phyloP scores from a whole-genome alignment of 208 protist genomes.

The Blastocrithidia nonstop region DNA sequence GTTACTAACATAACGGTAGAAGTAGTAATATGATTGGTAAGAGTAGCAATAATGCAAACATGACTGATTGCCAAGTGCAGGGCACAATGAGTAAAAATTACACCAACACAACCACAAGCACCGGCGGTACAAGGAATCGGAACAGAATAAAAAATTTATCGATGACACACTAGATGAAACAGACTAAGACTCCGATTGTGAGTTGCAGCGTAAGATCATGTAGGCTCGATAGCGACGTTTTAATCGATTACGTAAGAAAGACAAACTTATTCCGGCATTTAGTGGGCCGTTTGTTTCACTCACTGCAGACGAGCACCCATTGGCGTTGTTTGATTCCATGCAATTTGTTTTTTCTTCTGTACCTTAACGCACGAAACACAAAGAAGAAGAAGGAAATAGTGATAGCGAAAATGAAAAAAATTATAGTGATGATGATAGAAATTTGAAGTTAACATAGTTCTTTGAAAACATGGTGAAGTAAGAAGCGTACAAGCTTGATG shows the following conservation, averaged over 20 bases:
- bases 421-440: conserved; percentile 5
- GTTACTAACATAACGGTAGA: conserved; percentile 8
- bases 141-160: conserved; percentile 65
- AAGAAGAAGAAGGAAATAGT: conserved; percentile 12
- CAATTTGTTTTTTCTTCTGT: conserved; percentile 33
- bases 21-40: conserved; percentile 11
- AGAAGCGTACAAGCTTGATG: too few relatives aligned
- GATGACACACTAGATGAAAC: conserved; percentile 41
- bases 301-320: conserved; percentile 35
- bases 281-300: conserved; percentile 67
- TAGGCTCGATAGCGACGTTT: conserved; percentile 56
- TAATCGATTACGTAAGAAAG: conserved; percentile 57
- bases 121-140: too few relatives aligned
- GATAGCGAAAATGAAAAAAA: neutral
- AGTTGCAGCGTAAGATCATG: conserved; percentile 52
- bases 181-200: conserved; percentile 52
- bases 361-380: conserved; percentile 17
- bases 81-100: too few relatives aligned
- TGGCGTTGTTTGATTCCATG: conserved; percentile 48
- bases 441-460: too few relatives aligned
- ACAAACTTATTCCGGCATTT: conserved; percentile 65
- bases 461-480: too few relatives aligned
- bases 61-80: neutral
- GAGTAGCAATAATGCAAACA: conserved; percentile 45
- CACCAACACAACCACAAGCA: too few relatives aligned